Evolutionary conservation across 768 basidiomycete species (phyloP), one percentile per base, ranked within the genome.

Genomic region (Guyanaporus albipodus): DNA sequence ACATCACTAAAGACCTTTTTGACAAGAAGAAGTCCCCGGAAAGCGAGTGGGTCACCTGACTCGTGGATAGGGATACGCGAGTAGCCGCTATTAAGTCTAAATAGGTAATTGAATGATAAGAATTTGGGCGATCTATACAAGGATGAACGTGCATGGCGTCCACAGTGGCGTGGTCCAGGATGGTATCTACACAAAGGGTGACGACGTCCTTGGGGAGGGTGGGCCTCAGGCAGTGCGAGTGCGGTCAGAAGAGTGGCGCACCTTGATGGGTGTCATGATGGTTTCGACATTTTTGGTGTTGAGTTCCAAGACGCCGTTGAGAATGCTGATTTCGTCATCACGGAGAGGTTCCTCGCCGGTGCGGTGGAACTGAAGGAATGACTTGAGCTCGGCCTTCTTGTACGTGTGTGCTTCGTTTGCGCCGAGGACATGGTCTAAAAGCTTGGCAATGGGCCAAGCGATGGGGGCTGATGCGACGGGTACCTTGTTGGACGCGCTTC

Each of bases 31-130:
- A 95, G 74, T 0, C 94, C 92, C 7, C 86, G 66, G 61, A 93
- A 96, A 8, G 86, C 74, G 9, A 77, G 60, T 8, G 81, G 77
- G 33, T 86, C 76, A 4, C 77, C 79, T 3, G 85, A 76, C 49
- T 82, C 79, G 58, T 95, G 90, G 0, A 98, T 78, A 0, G 94
- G 94, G 59, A 98, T 89, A 17, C 94, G 83, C 2, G 92, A 94
- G 62, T 95, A 96, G 0, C 94, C 94, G 53, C 83, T 87, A n/a
- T 73, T 60, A 18, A 87, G 66, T 36, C 83, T 87, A 55, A n/a
- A 44, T n/a, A 8, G 4, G 44, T 17, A 28, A 49, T 42, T 57
- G 44, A 42, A 35, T 19, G 8, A 23, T 56, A 38, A 54, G 51
- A 17, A 19, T 11, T 49, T 14, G 26, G 24, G 32, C 22, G 38